Conservation (phyloP, 2,329 filamentous ascomycete genomes). For the Aspergillus tubingensis region DNA sequence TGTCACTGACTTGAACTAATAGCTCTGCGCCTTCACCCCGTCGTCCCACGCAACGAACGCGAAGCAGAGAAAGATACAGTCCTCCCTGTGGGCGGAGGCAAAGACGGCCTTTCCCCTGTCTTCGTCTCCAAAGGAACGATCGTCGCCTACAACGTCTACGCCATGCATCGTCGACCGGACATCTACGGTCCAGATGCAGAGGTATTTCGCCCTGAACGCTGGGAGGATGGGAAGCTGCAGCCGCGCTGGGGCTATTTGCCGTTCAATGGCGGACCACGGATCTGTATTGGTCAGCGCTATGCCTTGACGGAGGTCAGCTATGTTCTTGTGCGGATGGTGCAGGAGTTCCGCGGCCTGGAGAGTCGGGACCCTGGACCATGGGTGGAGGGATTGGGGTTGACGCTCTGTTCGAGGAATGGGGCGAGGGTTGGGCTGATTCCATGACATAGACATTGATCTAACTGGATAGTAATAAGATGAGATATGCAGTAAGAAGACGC, state of each 20-base stretch:
- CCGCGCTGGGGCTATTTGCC: slow-evolving; percentile 53
- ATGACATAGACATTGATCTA: no score
- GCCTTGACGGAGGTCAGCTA: slow-evolving; percentile 57
- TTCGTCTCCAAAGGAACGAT: slow-evolving; percentile 48
- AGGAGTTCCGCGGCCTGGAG: slow-evolving; percentile 33
- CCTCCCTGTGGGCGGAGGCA: slow-evolving; percentile 62
- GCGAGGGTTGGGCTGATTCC: not conserved
- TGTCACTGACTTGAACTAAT: not conserved
- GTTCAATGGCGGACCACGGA: slow-evolving; percentile 51
- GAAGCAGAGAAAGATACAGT: slow-evolving; percentile 67
- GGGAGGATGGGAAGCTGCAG: slow-evolving; percentile 37
- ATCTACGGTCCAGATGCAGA: slow-evolving; percentile 43
- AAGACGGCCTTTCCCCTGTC: slow-evolving; percentile 42
- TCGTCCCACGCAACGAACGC: slow-evolving; percentile 75
- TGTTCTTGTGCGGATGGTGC: slow-evolving; percentile 38
- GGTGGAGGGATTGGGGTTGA: not conserved
- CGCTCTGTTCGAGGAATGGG: not conserved
- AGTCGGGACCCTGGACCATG: not conserved
- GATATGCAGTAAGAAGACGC: no score
- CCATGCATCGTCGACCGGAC: slow-evolving; percentile 44
- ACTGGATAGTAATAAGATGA: no score
- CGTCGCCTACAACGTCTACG: slow-evolving; percentile 48
- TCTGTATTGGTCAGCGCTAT: slow-evolving; percentile 60
- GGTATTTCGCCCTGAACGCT: slow-evolving; percentile 48
- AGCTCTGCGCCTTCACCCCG: slow-evolving; percentile 68